Base-by-base conservation (phyloP, 371 early-diverging fungal genomes). In the Funneliformis caledonium region DNA sequence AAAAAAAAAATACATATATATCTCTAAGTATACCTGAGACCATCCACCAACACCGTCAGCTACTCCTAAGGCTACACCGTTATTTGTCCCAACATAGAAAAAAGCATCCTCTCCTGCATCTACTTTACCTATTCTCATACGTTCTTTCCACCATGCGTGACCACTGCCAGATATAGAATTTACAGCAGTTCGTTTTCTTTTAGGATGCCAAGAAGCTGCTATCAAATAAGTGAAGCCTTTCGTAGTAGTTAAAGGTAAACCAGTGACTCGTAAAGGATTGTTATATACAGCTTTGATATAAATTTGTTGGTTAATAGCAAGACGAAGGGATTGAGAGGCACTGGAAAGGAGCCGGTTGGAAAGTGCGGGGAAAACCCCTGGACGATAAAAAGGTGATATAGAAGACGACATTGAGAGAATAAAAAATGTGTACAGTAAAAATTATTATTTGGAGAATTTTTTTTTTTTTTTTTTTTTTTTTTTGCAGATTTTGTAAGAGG, bases 1-100 rank as follows among this genome's bases (percentile, higher is more conserved):
- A 68, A 43, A 68, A 68, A 68, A 68, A 4, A 69, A 68, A 19
- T 8, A 33, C n/a, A 56, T 42, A 65, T 48, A 69, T n/a, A 45
- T 33, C 5, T 76, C n/a, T 45, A 37, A 33, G 52, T 72, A 82
- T 65, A 85, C 90, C 75, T 90, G 88, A 72, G 89, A 82, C 92
- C 92, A 92, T 26, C 92, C 92, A n/a, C 92, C 92, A 14, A 92
- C 92, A 69, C 92, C 92, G 80, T 92, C 92, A 0, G 92, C 92
- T 9, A 92, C 91, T 76, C 92, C 92, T 33, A 91, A 80, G 8
- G 91, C 90, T 43, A 91, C 84, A 22, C 91, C 88, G 45, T 87
- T 85, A 4, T 89, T 88, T 22, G 91, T 92, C 22, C 82, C 86
- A 11, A 90, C 90, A 76, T 90, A 88, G 75, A 92, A 93, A 80